phyloP scores from a whole-genome alignment of 192 early-diverging fungal species.

The Oehlia diaphana region DNA sequence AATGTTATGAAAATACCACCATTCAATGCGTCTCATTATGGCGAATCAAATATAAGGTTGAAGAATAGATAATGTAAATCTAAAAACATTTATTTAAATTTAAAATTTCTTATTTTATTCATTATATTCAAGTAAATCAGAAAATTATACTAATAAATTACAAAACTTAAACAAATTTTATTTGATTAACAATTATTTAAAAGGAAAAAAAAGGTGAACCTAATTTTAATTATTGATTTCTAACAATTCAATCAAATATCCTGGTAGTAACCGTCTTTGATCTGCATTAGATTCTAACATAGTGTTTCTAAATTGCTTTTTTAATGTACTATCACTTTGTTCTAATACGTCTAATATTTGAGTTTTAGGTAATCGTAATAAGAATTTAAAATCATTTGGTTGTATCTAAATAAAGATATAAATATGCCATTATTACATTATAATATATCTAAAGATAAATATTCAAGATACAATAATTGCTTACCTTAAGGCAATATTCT shows the following conservation, averaged over 20 bases:
- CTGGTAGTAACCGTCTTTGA: neutral
- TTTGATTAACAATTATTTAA: neutral
- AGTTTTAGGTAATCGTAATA: constrained; percentile 19
- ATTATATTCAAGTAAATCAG: too few relatives aligned
- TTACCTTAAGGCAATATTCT: constrained; percentile 17
- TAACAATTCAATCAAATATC: neutral
- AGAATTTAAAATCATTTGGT: constrained; percentile 25
- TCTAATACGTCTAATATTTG: constrained; percentile 13
- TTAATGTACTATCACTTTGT: constrained; percentile 4
- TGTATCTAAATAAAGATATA: constrained; percentile 11
- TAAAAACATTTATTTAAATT: too few relatives aligned
- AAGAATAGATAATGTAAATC: too few relatives aligned
- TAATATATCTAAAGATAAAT: neutral
- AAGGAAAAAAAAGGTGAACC: neutral
- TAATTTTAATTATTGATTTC: neutral
- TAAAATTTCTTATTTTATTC: too few relatives aligned
- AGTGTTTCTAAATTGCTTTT: neutral
- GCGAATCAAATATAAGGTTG: too few relatives aligned
- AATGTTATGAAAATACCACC: too few relatives aligned
- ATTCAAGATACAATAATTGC: neutral
- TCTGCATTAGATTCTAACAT: neutral
- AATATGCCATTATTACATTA: neutral
- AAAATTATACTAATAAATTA: neutral
- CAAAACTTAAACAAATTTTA: neutral
- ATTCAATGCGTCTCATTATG: too few relatives aligned